Evolutionary conservation across 1,139 yeast species (phyloP), one percentile per base, ranked within the genome.

Genomic region (Wickerhamomyces sp.): DNA sequence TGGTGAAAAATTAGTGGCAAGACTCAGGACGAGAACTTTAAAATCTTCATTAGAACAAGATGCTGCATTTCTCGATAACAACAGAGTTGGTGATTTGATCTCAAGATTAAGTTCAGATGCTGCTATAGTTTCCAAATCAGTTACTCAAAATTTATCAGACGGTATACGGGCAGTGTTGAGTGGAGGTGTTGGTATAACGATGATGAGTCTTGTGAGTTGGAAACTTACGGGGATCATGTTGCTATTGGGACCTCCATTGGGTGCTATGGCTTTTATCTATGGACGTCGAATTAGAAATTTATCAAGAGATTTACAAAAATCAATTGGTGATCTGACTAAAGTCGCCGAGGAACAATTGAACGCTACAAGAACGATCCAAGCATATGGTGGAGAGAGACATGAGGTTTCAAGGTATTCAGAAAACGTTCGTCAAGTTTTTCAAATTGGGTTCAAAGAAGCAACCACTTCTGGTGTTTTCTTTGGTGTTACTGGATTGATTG

Each of bases 291-390:
- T 89, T 31, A 76, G 95, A 45, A 72, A 72, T 32, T 66, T 89
- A 23, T 83, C 96, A 1, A 70, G 89, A 38, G 72, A 72, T 36
- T 72, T 89, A 38, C 98, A 91, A 58, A 85, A 83, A 38, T 83
- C 89, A 23, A 74, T 91, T 33, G 98, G 97, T 26, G 75, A 77
- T 10, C 67, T 91, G 55, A 85, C 96, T 1, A 87, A 89, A 53
- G 95, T 85, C 6, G 83, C 95, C n/a, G 98, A 91, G 53, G 97
- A 91, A 51, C 86, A 91, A 46, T 68, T 91, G 43, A 85, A 83
- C 51, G 91, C 95, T 6, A 72, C 89, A 30, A 77, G 75, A 49
- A 87, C 96, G 0, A 87, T 93, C 33, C 96, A 91, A 57, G 75
- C 91, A 10, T 89, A 86, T 60, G 87, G 91, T 11, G 91, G 93